These are phyloP conservation scores for Cadophora malorum DNA, from an alignment of 2,329 filamentous ascomycete species.

Conservation along the genomic window DNA sequence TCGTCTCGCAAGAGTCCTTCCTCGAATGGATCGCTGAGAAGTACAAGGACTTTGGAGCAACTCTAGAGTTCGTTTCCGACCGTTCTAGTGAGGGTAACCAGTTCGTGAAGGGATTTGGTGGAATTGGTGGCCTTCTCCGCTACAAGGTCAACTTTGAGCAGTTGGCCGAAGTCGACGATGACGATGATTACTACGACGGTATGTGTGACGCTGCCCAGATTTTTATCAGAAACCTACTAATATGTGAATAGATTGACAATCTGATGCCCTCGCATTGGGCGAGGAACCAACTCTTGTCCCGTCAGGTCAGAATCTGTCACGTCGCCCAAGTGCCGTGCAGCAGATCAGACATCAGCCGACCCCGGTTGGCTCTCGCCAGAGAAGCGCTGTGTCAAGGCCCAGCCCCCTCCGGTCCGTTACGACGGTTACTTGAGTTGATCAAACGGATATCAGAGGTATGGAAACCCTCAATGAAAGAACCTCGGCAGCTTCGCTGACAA, in stretches of 20 bases:
- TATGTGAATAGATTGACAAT: constrained; percentile 75
- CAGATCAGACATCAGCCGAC: constrained; percentile 52
- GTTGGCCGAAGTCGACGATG: constrained; percentile 87
- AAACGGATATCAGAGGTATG: constrained; percentile 37
- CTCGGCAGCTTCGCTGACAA: constrained; percentile 1
- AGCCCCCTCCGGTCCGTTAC: constrained; percentile 74
- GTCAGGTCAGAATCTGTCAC: constrained; percentile 51
- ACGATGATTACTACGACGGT: constrained; percentile 91
- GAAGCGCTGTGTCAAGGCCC: constrained; percentile 59
- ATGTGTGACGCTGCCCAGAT: constrained; percentile 18
- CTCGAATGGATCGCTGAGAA: constrained; percentile 99
- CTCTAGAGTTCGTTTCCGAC: constrained; percentile 96
- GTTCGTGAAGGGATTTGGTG: constrained; percentile 99
- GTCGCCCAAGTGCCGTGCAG: constrained; percentile 51
- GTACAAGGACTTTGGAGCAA: constrained; percentile 97
- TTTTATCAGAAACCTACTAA: not conserved
- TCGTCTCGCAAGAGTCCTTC: constrained; percentile 86
- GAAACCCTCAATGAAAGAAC: not conserved
- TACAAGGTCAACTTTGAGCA: constrained; percentile 99
- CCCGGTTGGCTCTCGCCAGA: constrained; percentile 44
- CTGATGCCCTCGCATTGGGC: constrained; percentile 83
- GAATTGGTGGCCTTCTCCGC: constrained; percentile 93
- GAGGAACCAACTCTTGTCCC: constrained; percentile 77
- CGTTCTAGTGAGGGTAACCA: constrained; percentile 98
- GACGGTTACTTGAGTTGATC: constrained; percentile 53